Base-by-base conservation (phyloP, 345 rosid genomes). In the Populus pruinosa region DNA sequence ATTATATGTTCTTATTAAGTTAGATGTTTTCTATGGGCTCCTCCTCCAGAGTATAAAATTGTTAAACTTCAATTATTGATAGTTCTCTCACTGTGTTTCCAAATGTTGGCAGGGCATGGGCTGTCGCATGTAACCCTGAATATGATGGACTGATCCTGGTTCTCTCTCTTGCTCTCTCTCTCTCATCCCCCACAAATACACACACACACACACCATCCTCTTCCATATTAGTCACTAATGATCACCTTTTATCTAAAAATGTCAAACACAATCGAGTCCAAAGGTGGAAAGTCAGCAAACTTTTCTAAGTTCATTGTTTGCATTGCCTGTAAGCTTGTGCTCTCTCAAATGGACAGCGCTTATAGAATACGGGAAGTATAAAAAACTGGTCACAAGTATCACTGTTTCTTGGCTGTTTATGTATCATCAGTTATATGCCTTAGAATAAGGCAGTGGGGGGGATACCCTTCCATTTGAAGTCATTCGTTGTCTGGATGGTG, bases 81-180 rank as follows among this genome's bases (percentile, higher is more conserved):
- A 16, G 63, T 70, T 64, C 74, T 61, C 59, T 62, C 47, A 69
- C 70, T 70, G 74, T 77, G 71, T 79, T 67, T 70, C 23, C 66
- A 44, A 73, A 66, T 82, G 31, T 80, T 84, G 80, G 83, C 91
- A 93, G 99, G 99, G 87, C 98, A 38, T 93, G 99, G 93, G 87
- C 96, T 79, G 91, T 93, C 71, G 86, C 82, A 25, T 93, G 96
- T 80, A 95, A 93, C 71, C 97, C 96, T 63, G 92, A 93, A 83
- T 90, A 87, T 72, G 91, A 87, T 72, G 96, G 93, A 35, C 84
- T 96, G 75, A 85, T 96, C 80, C 82, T 93, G 96, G 99, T 93
- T 79, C 77, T 78, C 86, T 47, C 83, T 76, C 81, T 67, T 73
- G 66, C 77, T 71, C 55, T 76, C 70, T 33, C 66, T 31, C 64